These are phyloP conservation scores for Torulaspora quercuum DNA, from an alignment of 805 yeast species.

Conservation along the genomic window DNA sequence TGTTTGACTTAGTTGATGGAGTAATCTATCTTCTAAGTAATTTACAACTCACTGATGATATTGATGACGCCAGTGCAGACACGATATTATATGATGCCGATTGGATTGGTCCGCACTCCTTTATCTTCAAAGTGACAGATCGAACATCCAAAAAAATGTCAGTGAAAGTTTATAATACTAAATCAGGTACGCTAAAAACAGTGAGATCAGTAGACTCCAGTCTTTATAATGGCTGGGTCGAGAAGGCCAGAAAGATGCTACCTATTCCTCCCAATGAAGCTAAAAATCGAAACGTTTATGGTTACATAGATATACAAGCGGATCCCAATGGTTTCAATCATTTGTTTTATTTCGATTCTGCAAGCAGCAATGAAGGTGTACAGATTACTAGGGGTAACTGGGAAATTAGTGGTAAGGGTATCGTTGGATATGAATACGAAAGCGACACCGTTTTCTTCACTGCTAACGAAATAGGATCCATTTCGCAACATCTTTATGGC, in stretches of 20 bases:
- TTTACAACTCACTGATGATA: constrained; percentile 11
- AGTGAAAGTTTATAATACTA: constrained; percentile 44
- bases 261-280: constrained; percentile 39
- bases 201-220: constrained; percentile 45
- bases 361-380: constrained; percentile 40
- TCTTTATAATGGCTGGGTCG: constrained; percentile 57
- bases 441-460: constrained; percentile 50
- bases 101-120: constrained; percentile 52
- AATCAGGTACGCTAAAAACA: constrained; percentile 33
- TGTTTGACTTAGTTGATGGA: constrained; percentile 39
- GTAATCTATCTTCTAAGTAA: constrained; percentile 26
- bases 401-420: constrained; percentile 50
- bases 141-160: constrained; percentile 56
- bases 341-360: constrained; percentile 55
- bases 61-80: constrained; percentile 33
- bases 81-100: constrained; percentile 59
- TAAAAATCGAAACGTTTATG: constrained; percentile 37
- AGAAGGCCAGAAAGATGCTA: constrained; percentile 43
- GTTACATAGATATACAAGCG: constrained; percentile 62
- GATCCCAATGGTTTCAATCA: constrained; percentile 55
- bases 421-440: constrained; percentile 46
- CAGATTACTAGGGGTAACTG: constrained; percentile 47
- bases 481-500: constrained; percentile 59
- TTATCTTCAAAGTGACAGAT: constrained; percentile 60
- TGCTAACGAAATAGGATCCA: constrained; percentile 44